Evolutionary conservation across 148 eudicot genomes (phyloP), one percentile per base, ranked within the genome.

Genomic region (Vaccinium vitisidaea): DNA sequence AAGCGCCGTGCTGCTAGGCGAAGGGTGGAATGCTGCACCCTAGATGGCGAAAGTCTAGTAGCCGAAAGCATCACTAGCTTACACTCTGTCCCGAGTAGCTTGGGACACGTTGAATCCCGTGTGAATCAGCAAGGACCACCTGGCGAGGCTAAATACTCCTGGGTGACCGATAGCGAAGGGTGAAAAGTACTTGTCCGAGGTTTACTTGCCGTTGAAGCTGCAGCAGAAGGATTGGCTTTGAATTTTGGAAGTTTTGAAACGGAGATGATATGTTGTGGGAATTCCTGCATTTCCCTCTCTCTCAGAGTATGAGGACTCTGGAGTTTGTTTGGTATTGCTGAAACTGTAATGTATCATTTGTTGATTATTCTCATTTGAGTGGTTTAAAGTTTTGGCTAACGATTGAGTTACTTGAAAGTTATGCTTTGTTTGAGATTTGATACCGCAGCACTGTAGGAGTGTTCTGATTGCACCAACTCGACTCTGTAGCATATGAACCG

Each of bases 141-240:
- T n/a, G n/a, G n/a, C n/a, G n/a, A n/a, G n/a, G n/a, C n/a, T n/a
- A n/a, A n/a, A n/a, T n/a, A n/a, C n/a, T n/a, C n/a, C n/a, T n/a
- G n/a, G n/a, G n/a, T n/a, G n/a, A n/a, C n/a, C n/a, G n/a, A n/a
- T n/a, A n/a, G n/a, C n/a, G n/a, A n/a, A n/a, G n/a, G n/a, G 92
- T 97, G 30, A 27, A 27, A 27, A 27, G 30, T 30, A 97, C 84
- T 77, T 97, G 86, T 93, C 98, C 15, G 93, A 97, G 91, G 98
- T 97, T 77, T 95, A 97, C 87, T 48, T 97, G 93, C 99, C 98
- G 1, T 82, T 97, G 53, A 97, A 97, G 92, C 86, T 97, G 92
- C 98, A 97, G 90, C 94, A 95, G 90, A 85, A 91, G 79, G 98
- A 97, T 87, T 97, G 98, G 98, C 92, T 95, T 25, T 97, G 89